phyloP scores from a whole-genome alignment of 257 asterid genomes.

The Nemophila menziesii region DNA sequence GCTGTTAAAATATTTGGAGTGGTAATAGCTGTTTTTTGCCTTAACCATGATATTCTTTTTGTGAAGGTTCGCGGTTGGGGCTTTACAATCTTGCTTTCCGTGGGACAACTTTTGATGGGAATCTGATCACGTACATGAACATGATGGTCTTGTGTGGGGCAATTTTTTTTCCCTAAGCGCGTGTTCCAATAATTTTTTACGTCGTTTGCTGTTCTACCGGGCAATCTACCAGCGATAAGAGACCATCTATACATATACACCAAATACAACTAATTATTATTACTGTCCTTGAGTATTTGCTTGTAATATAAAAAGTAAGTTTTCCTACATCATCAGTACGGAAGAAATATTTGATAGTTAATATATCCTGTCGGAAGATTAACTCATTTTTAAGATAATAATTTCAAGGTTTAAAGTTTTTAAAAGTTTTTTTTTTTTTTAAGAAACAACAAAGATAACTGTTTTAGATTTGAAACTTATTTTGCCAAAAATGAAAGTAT shows the following conservation, averaged over 20 bases:
- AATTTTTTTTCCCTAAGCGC: constrained; percentile 4
- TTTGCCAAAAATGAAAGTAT: no score
- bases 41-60: neutral
- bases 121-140: no score
- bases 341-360: no score
- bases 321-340: no score
- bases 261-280: neutral
- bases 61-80: constrained; percentile 19
- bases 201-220: constrained; percentile 24
- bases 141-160: neutral
- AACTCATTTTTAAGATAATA: no score
- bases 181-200: constrained; percentile 30
- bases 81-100: constrained; percentile 3
- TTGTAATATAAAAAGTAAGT: neutral
- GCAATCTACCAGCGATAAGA: constrained; percentile 24
- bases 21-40: no score
- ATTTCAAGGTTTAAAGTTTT: no score
- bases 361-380: no score
- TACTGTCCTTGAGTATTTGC: neutral
- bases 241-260: constrained; percentile 16
- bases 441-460: no score
- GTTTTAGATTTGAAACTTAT: no score
- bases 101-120: neutral
- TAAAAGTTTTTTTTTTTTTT: no score
- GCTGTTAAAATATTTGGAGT: no score